phyloP scores from a whole-genome alignment of 257 asterid genomes.

The Capsicum rhomboideum region DNA sequence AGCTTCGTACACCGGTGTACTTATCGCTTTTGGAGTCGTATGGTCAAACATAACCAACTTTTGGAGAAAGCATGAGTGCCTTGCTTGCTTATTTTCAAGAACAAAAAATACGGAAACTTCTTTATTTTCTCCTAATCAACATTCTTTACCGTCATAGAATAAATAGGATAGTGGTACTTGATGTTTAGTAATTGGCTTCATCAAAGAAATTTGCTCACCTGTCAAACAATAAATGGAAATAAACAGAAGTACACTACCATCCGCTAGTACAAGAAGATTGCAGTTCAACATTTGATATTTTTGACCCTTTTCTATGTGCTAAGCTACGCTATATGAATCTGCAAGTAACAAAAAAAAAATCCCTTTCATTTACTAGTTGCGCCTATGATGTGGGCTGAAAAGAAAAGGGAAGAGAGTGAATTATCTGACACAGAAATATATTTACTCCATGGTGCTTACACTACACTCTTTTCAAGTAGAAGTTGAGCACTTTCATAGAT shows the following conservation, averaged over 20 bases:
- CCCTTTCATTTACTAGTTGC: neutral
- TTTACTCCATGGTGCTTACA: constrained; percentile 21
- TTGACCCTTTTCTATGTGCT: neutral
- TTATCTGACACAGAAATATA: neutral
- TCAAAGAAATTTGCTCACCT: neutral
- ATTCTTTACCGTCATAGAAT: too few relatives aligned
- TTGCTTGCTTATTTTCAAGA: too few relatives aligned
- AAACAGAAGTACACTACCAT: neutral
- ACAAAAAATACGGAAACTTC: too few relatives aligned
- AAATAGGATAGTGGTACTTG: too few relatives aligned
- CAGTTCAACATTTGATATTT: neutral
- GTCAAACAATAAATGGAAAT: neutral
- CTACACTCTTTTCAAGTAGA: constrained; percentile 25
- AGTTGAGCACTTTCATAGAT: constrained; percentile 6
- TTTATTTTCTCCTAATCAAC: too few relatives aligned
- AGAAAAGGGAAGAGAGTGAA: neutral
- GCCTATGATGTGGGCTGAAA: neutral
- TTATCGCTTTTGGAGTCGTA: too few relatives aligned
- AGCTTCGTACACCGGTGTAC: too few relatives aligned
- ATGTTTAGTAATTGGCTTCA: too few relatives aligned
- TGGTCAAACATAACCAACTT: neutral
- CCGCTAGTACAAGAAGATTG: neutral
- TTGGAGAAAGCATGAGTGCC: neutral
- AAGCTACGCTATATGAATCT: neutral
- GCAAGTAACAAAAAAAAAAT: neutral